Conservation (phyloP, 306 rosid species). For the Citrullus mucosospermus region DNA sequence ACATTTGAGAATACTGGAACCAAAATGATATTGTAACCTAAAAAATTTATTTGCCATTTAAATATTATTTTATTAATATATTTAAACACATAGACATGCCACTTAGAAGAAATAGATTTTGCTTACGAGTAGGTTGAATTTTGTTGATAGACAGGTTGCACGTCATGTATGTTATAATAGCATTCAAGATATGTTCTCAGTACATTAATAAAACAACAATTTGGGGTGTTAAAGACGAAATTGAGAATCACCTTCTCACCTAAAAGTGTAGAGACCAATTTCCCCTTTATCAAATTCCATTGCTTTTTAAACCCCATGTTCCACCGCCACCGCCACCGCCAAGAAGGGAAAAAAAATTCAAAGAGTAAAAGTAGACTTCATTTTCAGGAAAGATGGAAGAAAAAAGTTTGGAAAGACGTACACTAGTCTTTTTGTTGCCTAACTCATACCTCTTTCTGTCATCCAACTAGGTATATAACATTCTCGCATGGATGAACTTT, state of each 20-base stretch:
- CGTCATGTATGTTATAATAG: too few species aligned
- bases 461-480: neutral
- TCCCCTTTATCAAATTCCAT: neutral
- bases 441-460: neutral
- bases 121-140: too few species aligned
- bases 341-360: neutral
- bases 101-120: too few species aligned
- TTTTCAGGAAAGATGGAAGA: neutral
- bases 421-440: neutral
- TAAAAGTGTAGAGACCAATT: neutral
- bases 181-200: too few species aligned
- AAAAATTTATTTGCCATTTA: too few species aligned
- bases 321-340: neutral
- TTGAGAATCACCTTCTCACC: neutral
- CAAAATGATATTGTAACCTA: too few species aligned
- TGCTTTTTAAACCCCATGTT: neutral
- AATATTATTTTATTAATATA: too few species aligned
- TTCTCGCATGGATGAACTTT: neutral
- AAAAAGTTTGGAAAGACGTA: neutral
- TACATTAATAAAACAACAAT: too few species aligned
- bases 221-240: too few species aligned
- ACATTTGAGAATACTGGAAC: too few species aligned
- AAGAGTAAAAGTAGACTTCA: neutral
- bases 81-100: too few species aligned
- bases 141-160: too few species aligned